Base-by-base conservation (phyloP, 495 filamentous ascomycete species). In the Penicillium alfredii region DNA sequence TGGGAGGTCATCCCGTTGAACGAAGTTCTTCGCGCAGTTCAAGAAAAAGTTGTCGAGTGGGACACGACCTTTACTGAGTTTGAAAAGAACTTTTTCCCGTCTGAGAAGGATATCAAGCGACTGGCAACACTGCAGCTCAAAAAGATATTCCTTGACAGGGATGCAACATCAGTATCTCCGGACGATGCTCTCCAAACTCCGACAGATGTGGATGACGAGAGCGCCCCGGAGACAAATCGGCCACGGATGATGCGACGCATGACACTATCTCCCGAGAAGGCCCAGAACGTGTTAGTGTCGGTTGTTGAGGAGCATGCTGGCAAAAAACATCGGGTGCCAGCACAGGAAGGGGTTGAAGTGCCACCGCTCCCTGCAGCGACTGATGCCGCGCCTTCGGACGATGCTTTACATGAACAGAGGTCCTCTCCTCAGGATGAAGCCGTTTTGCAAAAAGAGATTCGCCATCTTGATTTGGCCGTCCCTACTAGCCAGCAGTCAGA, bases 1-100 rank as follows among this genome's bases (percentile, higher is more conserved):
- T 97, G 94, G 65, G 93, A 97, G 60, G 81, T 94, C 39, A 88
- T 94, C 30, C 93, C 93, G 0, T 65, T 97, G 34, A 99, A 97
- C 45, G 69, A 81, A 37, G 86, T 88, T 20, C 73, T 95, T 26
- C 76, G 90, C 52, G 81, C 81, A 16, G 85, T 94, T 66, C 83
- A 96, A 45, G 89, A 95, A 55, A 94, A 87, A 46, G 88, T 89
- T 6, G 80, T 86, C 6, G 86, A 88, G 47, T 99, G 93, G 93
- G 93, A 99, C 49, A 78, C 76, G 14, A 76, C 74, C 3, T 99
- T 99, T 58, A 76, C 78, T 21, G 81, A 86, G 20, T 95, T 99
- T 40, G 93, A 99, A 51, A 78, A 78, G 33, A 85, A 89, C 44
- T 99, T 92, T 60, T 88, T 99, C 53, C 87, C 87, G 10, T 95